Percentiles rank a stretch among this genome's conserved stretches.
These are phyloP conservation scores for Puccinia hordei DNA, from an alignment of 1,284 basidiomycete genomes.

Conservation along the genomic window DNA sequence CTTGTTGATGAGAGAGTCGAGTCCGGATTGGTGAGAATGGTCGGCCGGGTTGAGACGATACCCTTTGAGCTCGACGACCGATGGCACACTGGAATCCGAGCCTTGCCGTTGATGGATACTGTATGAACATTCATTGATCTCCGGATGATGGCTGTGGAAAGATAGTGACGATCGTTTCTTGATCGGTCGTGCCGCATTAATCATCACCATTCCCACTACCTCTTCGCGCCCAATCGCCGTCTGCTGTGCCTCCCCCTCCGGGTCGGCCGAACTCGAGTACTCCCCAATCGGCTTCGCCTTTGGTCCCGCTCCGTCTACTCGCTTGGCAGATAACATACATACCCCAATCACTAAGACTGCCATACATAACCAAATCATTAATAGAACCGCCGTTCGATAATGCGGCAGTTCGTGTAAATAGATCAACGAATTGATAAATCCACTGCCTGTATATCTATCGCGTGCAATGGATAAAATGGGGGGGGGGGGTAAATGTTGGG, in stretches of 20 bases:
- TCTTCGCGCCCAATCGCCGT: constrained; percentile 38
- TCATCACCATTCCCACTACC: constrained; percentile 31
- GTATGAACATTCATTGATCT: neutral
- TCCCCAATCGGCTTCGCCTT: constrained; percentile 14
- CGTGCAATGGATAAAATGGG: too few species aligned
- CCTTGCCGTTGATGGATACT: neutral
- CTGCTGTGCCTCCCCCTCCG: constrained; percentile 42
- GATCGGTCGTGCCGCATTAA: neutral
- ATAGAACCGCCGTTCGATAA: constrained; percentile 36
- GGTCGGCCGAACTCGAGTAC: constrained; percentile 45
- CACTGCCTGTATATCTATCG: constrained; percentile 48
- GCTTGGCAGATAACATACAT: constrained; percentile 46
- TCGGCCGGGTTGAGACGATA: neutral
- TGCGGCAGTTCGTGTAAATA: constrained; percentile 47
- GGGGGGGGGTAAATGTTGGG: too few species aligned
- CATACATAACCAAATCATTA: constrained; percentile 50
- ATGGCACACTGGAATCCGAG: neutral
- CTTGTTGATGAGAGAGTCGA: neutral
- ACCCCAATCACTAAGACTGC: constrained; percentile 45
- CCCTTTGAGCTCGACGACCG: neutral
- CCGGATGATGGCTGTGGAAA: neutral
- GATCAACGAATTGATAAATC: constrained; percentile 50
- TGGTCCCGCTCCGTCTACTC: neutral
- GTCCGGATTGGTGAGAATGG: neutral
- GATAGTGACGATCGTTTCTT: constrained; percentile 2